These are phyloP conservation scores for Scenedesmus sp. DNA, from an alignment of 163 green algal genomes.

Conservation along the genomic window DNA sequence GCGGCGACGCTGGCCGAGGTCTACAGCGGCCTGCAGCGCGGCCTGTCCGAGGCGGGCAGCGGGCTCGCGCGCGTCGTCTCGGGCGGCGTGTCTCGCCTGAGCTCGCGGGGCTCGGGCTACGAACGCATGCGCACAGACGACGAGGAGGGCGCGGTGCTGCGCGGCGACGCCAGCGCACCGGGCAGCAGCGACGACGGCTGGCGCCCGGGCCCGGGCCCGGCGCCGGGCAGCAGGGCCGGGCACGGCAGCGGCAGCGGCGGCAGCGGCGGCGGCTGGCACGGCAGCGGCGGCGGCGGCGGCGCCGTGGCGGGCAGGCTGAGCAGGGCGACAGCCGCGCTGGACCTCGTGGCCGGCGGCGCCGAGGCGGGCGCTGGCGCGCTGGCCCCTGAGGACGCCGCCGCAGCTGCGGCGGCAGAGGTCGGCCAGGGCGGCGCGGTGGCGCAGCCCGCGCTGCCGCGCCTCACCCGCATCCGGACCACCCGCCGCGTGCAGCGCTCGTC, in stretches of 20 bases:
- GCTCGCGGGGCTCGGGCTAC: neutral
- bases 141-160: neutral
- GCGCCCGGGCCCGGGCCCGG: neutral
- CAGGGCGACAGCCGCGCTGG: no score
- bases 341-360: no score
- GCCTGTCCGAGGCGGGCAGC: constrained; percentile 15
- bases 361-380: no score
- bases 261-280: neutral
- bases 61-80: neutral
- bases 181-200: neutral
- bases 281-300: no score
- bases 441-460: neutral
- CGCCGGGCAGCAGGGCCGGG: neutral
- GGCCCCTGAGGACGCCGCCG: no score
- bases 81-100: constrained; percentile 5
- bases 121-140: constrained; percentile 13
- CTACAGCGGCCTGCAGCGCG: constrained; percentile 14
- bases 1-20: neutral
- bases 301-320: no score
- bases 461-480: constrained; percentile 24
- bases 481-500: neutral
- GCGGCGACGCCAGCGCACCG: neutral
- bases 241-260: constrained; percentile 5
- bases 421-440: no score
- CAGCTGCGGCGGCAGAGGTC: no score